Evolutionary conservation across 176 grass and related monocot genomes (phyloP), one percentile per base, ranked within the genome.

Genomic region (Puccinellia tenuiflora): DNA sequence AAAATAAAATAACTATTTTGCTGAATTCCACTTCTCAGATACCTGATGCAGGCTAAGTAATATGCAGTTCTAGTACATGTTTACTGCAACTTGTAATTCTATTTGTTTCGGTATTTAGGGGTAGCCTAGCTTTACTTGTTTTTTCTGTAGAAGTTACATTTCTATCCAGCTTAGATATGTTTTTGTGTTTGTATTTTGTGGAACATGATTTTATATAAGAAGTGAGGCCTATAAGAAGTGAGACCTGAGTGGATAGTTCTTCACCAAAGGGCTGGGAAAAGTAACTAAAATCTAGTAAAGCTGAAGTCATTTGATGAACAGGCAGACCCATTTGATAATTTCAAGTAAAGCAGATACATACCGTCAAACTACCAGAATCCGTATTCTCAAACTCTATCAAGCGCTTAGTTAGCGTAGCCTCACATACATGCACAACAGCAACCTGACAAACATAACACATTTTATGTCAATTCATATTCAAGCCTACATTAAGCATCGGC

Each of bases 311-410:
- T 46, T 46, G 16, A 73, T 30, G 43, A 73, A 73, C 25, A 73
- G n/a, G 50, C 68, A 28, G 22, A 13, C 42, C 45, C 16, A 72
- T 78, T 82, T 73, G 16, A 28, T 16, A 37, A 73, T 52, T 85
- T 46, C 43, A 69, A 71, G 43, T 35, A 69, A 71, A 54, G 64
- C 39, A 79, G 24, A 83, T 64, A 45, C 84, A 84, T 88, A 97
- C 94, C 25, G 94, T 95, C 77, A 98, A 95, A 77, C 86, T 89
- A 67, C 95, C 92, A 83, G 95, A 95, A 60, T 98, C 90, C 21
- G 92, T 98, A 81, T 90, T 95, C 83, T 98, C 95, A 77, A 98
- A 98, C 79, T 98, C 95, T 51, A 98, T 88, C 71, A 98, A 80
- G 43, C 95, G 90, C 87, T 93, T 98, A 33, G 92, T 98, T 73